These are phyloP conservation scores for Leccinum barrowsii DNA, from an alignment of 768 basidiomycete species.

Conservation along the genomic window DNA sequence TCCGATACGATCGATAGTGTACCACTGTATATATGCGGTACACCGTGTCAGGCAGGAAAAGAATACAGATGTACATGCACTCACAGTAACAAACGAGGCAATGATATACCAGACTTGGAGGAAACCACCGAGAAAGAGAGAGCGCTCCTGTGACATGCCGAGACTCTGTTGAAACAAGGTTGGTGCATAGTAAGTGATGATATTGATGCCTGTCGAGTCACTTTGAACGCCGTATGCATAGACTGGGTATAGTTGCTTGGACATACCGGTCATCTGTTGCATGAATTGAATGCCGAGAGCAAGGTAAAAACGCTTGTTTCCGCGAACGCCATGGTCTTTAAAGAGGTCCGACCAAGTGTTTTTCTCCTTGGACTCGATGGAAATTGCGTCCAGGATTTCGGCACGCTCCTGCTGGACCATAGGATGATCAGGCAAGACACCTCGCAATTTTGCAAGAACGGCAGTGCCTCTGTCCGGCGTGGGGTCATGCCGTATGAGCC, in stretches of 20 bases:
- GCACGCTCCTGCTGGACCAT: neutral
- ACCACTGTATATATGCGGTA: constrained; percentile 2
- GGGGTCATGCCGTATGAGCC: constrained; percentile 4
- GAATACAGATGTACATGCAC: neutral
- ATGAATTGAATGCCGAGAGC: constrained; percentile 10
- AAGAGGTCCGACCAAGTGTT: constrained; percentile 5
- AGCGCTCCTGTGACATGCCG: constrained; percentile 3
- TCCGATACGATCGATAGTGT: constrained; percentile 5
- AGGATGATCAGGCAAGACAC: neutral
- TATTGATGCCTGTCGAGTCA: constrained; percentile 4
- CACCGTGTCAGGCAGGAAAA: neutral
- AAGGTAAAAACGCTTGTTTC: constrained; percentile 7
- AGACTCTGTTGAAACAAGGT: constrained; percentile 8
- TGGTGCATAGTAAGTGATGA: constrained; percentile 8
- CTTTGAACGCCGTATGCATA: neutral
- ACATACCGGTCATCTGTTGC: constrained; percentile 10
- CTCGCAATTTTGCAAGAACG: neutral
- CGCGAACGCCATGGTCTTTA: constrained; percentile 6
- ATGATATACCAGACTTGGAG: constrained; percentile 9
- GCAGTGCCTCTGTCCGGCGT: constrained; percentile 1
- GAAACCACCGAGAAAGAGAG: constrained; percentile 6
- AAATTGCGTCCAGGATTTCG: constrained; percentile 5
- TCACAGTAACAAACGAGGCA: constrained; percentile 6
- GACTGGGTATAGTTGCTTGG: neutral
- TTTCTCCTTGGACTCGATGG: constrained; percentile 3